These are phyloP conservation scores for Trametes sanguinea DNA, from an alignment of 768 basidiomycete species.

Conservation along the genomic window DNA sequence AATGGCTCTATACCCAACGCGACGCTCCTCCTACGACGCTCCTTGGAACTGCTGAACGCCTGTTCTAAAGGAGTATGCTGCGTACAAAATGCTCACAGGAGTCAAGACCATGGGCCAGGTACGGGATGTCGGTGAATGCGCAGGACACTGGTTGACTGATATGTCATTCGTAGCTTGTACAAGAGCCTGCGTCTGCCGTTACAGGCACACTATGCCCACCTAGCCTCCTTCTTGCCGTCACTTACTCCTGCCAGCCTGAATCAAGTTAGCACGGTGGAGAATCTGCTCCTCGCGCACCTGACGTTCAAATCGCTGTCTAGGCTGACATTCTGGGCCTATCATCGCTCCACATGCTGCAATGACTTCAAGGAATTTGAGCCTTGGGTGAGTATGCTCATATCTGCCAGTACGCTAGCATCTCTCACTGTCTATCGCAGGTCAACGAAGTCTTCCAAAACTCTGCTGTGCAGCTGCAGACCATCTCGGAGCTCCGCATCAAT, in stretches of 20 bases:
- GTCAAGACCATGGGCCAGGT: constrained; percentile 68
- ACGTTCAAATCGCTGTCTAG: constrained; percentile 76
- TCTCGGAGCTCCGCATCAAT: constrained; percentile 59
- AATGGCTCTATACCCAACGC: constrained; percentile 36
- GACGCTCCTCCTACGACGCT: constrained; percentile 55
- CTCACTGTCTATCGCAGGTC: constrained; percentile 45
- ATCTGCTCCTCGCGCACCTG: constrained; percentile 62
- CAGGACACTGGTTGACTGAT: constrained; percentile 5
- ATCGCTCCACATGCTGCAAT: constrained; percentile 35
- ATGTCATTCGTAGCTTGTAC: constrained; percentile 46
- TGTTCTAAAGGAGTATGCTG: constrained; percentile 71
- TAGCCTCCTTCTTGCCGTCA: constrained; percentile 43
- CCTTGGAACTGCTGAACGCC: constrained; percentile 63
- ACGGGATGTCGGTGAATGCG: constrained; percentile 20
- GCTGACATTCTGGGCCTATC: constrained; percentile 74
- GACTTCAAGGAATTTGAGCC: constrained; percentile 46
- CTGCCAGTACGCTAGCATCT: not conserved
- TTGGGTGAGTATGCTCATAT: constrained; percentile 48
- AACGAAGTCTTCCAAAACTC: constrained; percentile 62
- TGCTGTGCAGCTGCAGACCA: constrained; percentile 51
- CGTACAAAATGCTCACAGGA: constrained; percentile 69
- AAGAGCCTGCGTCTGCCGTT: constrained; percentile 56
- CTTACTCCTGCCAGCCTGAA: constrained; percentile 39
- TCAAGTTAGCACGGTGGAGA: constrained; percentile 43
- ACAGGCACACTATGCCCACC: constrained; percentile 59